Conservation (phyloP, 2,329 filamentous ascomycete species). For the Ceratocystis variospora region DNA sequence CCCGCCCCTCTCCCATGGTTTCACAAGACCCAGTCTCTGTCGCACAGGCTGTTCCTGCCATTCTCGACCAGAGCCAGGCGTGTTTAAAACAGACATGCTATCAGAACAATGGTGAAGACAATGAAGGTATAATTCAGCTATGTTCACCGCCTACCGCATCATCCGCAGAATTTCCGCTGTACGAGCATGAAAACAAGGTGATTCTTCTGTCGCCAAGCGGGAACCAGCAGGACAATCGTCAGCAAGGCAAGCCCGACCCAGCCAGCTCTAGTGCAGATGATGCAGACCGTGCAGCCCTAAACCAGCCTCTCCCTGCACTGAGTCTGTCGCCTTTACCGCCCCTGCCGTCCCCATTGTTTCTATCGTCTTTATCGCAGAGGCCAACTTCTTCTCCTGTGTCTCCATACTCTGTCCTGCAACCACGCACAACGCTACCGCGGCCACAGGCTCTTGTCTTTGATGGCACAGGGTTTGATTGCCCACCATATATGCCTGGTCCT, state of each 20-base stretch:
- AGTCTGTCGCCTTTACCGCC: not conserved
- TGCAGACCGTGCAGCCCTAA: not conserved
- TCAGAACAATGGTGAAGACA: not conserved
- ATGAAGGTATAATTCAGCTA: not conserved
- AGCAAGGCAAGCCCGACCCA: not conserved
- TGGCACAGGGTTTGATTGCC: not conserved
- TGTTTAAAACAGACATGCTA: slow-evolving; percentile 3
- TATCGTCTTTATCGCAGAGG: not conserved
- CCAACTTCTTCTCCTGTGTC: not conserved
- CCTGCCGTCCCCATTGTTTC: not conserved
- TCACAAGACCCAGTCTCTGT: slow-evolving; percentile 5
- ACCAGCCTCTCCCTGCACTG: not conserved
- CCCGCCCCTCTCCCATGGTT: not conserved
- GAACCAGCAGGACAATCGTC: not conserved
- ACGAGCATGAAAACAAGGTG: not conserved
- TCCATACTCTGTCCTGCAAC: not conserved
- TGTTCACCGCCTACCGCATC: not conserved
- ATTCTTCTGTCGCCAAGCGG: not conserved
- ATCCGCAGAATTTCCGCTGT: not conserved
- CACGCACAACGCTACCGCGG: not conserved
- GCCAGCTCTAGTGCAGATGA: not conserved
- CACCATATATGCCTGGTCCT: not conserved
- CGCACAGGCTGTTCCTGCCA: slow-evolving; percentile 4
- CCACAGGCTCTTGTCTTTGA: not conserved
- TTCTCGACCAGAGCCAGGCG: slow-evolving; percentile 2